These are phyloP conservation scores for Apiospora arundinis DNA, from an alignment of 2,329 filamentous ascomycete genomes.

Conservation along the genomic window DNA sequence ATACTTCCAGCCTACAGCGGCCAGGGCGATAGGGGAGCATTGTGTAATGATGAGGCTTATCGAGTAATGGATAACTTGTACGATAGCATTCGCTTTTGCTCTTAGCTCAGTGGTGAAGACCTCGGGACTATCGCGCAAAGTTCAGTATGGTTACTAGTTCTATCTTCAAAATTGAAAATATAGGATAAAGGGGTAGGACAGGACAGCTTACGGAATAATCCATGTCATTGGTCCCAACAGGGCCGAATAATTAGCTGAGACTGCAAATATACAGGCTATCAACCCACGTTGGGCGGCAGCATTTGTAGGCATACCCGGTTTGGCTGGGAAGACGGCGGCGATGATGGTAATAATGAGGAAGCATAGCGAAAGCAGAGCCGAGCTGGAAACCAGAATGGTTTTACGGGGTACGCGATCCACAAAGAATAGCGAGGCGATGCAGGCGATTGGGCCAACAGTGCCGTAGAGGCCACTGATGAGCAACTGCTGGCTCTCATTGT, in stretches of 20 bases:
- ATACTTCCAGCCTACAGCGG: constrained; percentile 48
- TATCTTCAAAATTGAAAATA: too few species aligned
- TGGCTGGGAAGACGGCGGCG: constrained; percentile 44
- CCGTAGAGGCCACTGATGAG: constrained; percentile 49
- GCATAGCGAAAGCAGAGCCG: constrained; percentile 42
- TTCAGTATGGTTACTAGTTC: background rate
- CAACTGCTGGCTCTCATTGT: constrained; percentile 43
- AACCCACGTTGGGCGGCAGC: constrained; percentile 45
- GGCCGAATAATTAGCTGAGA: constrained; percentile 46
- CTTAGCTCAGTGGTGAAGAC: constrained; percentile 48
- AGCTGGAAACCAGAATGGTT: constrained; percentile 46
- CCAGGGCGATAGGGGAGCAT: constrained; percentile 47
- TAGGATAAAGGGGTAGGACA: background rate
- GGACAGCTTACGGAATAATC: constrained; percentile 46
- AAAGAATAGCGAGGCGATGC: constrained; percentile 46
- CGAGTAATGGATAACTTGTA: constrained; percentile 49
- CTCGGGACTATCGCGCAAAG: constrained; percentile 38
- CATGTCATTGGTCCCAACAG: constrained; percentile 49
- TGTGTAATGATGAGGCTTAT: constrained; percentile 49
- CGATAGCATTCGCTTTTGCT: constrained; percentile 48
- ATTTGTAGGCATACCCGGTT: constrained; percentile 44
- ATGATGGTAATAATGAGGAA: constrained; percentile 49
- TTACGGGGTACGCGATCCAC: constrained; percentile 45
- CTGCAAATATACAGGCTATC: constrained; percentile 49
- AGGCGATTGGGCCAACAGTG: constrained; percentile 45